These are phyloP conservation scores for Drechslerella dactyloides DNA, from an alignment of 2,329 filamentous ascomycete genomes.

Conservation along the genomic window DNA sequence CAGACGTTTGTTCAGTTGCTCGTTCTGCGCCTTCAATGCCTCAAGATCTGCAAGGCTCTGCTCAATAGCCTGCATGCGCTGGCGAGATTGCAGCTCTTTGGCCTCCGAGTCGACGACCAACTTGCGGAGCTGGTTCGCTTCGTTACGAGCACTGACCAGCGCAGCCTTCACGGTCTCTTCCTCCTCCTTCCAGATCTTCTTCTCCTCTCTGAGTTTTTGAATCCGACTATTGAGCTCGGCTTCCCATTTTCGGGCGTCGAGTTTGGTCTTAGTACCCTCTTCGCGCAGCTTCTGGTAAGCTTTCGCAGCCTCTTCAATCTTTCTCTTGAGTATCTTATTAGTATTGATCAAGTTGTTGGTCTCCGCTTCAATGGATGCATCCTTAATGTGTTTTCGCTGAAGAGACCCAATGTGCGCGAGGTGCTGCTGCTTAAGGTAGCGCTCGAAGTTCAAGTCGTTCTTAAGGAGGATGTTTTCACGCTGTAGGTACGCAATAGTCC, in stretches of 20 bases:
- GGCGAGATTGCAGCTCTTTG: constrained; percentile 69
- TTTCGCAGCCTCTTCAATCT: constrained; percentile 75
- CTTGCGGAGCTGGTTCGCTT: constrained; percentile 70
- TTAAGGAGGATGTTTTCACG: constrained; percentile 76
- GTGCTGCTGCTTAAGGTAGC: constrained; percentile 83
- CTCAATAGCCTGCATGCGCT: constrained; percentile 70
- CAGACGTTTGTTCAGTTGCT: constrained; percentile 67
- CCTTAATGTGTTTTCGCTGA: constrained; percentile 74
- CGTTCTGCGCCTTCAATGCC: constrained; percentile 66
- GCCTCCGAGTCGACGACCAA: constrained; percentile 73
- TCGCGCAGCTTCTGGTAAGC: constrained; percentile 72
- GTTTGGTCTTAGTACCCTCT: constrained; percentile 74
- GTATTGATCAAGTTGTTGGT: constrained; percentile 80
- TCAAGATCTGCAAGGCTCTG: constrained; percentile 68
- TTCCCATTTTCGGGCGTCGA: constrained; percentile 79
- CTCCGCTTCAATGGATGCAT: constrained; percentile 79
- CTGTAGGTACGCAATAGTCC: constrained; percentile 66
- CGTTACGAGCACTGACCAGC: constrained; percentile 65
- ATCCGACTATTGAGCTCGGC: constrained; percentile 72
- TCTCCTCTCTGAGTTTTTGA: constrained; percentile 71
- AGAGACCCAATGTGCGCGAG: constrained; percentile 80
- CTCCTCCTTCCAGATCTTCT: constrained; percentile 69
- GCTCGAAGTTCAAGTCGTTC: constrained; percentile 82
- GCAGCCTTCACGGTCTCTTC: constrained; percentile 66
- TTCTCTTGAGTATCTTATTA: constrained; percentile 74